Evolutionary conservation across 768 basidiomycete genomes (phyloP), one percentile per base, ranked within the genome.

Genomic region (Lentinula sp.): DNA sequence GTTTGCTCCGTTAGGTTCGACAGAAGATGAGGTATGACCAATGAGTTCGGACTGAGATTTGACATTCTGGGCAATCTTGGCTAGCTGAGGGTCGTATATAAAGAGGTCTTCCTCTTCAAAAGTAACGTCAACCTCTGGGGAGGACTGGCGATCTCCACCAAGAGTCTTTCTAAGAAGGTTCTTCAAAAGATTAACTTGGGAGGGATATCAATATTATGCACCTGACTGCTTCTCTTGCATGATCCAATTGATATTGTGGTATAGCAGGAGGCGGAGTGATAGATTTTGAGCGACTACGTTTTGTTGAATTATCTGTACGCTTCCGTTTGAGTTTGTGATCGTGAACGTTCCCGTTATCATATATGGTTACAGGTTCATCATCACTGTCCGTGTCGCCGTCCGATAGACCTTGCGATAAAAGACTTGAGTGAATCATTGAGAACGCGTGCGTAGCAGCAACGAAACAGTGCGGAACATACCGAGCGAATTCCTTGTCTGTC

Each of bases 211-310:
- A 9, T 39, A 10, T 46, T 28, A 63, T 76, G 58, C 66, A 91
- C 91, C 84, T 79, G 53, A 91, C 81, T 16, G 89, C 71, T 39
- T 80, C 75, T 43, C 79, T 80, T 13, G 88, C 85, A 59, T 78
- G 77, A 65, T 82, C 78, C 1, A 86, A 74, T 59, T 84, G 80
- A 34, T 82, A 74, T 9, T 71, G 67, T 2, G 87, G 74, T 13
- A 91, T 70, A 39, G 75, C 76, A 0, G 90, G 91, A 4, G 90
- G 90, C 2, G 91, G 90, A 0, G 90, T 93, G 42, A 92, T 80
- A 3, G 90, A 93, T 23, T 78, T 74, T 34, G 88, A 91, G 42
- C 85, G 84, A 68, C 83, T 86, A 49, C 85, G 80, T 42, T 28
- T 28, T 4, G 77, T 78, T n/a, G 80, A 81, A 32, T 73, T 73